Conservation (phyloP, 2,329 filamentous ascomycete genomes). For the Penicillium decumbens region DNA sequence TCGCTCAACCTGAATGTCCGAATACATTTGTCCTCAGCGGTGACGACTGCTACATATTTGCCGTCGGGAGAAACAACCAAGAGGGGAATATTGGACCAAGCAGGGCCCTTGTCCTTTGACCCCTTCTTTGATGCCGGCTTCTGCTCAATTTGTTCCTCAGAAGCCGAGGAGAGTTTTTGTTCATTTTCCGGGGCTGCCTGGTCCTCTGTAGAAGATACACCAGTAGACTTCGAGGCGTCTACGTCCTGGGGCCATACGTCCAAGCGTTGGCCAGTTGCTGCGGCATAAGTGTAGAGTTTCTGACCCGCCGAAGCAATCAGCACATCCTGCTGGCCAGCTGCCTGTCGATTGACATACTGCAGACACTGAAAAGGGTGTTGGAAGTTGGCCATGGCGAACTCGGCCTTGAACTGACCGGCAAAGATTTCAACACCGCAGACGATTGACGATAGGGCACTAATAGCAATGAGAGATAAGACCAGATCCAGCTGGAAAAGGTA, state of each 20-base stretch:
- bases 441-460: background rate
- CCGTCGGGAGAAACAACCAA: conserved; percentile 61
- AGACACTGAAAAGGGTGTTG: conserved; percentile 62
- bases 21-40: conserved; percentile 85
- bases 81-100: conserved; percentile 61
- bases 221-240: conserved; percentile 25
- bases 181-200: conserved; percentile 44
- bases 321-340: conserved; percentile 38
- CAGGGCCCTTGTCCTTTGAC: conserved; percentile 16
- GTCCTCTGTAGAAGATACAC: conserved; percentile 24
- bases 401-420: conserved; percentile 6
- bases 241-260: conserved; percentile 54
- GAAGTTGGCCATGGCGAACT: conserved; percentile 30
- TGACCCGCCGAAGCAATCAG: conserved; percentile 71
- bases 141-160: conserved; percentile 18
- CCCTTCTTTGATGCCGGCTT: conserved; percentile 17
- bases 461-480: background rate
- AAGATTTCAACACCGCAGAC: conserved; percentile 10
- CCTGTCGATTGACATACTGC: conserved; percentile 33
- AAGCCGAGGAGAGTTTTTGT: conserved; percentile 36
- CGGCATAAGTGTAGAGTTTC: conserved; percentile 63
- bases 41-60: conserved; percentile 69
- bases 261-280: conserved; percentile 55
- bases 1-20: conserved; percentile 70
- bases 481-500: background rate